Evolutionary conservation across 2,329 filamentous ascomycete species (phyloP), one percentile per base, ranked within the genome.

Genomic region (Diaporthe velutina): DNA sequence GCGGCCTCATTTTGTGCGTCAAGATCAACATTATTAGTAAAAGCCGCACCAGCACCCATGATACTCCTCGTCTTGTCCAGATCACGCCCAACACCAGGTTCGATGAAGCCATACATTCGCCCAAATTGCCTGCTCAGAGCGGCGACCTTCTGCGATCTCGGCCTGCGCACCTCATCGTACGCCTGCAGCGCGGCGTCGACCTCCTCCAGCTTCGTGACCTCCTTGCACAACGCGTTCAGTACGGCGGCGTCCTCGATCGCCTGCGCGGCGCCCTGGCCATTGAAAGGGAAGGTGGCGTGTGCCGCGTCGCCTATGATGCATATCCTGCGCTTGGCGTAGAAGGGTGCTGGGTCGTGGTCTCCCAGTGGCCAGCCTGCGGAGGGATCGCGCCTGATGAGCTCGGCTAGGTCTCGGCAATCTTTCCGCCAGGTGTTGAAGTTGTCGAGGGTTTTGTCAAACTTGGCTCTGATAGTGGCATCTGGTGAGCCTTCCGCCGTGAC

Each of bases 191-290:
- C 80, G 2, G 60, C 50, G 19, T 60, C 70, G 48, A 82, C 73
- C 19, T 79, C 71, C 4, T 22, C 67, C 28, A 64, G 64, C 5
- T 58, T 30, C 30, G 30, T 42, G 28, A 81, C 77, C 52, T 54
- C 50, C 2, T 40, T 72, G 54, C 83, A 78, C 25, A 84, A 61
- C 28, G 57, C 50, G 42, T 79, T 73, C 10, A 84, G 79, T 9
- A 81, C 80, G 2, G 80, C 79, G 1, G 81, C 81, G 73, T 84
- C 83, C 75, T 84, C 83, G 61, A 84, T 77, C n/a, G 82, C 83
- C 74, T 84, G 83, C 25, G 81, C 81, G 1, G 83, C 83, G 0
- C 83, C 83, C 71, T 83, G 82, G 9, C 82, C 83, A 4, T 80
- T 79, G 75, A 83, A 73, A 25, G 70, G 70, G n/a, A 50, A 64